These are phyloP conservation scores for Berkeleyomyces rouxiae DNA, from an alignment of 2,329 filamentous ascomycete species.

Conservation along the genomic window DNA sequence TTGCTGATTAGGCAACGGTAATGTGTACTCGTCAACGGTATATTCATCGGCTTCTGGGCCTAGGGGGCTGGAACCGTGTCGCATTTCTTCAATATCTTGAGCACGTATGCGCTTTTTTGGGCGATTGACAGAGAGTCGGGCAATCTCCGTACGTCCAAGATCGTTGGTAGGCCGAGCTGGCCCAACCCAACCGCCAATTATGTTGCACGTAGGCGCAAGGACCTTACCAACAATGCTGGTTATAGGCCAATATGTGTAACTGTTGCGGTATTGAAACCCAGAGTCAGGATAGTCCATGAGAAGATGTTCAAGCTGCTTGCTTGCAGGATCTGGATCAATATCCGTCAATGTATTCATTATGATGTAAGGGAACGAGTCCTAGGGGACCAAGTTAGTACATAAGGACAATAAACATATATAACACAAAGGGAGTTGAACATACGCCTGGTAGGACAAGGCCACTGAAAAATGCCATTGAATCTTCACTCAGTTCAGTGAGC, in stretches of 20 bases:
- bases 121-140: conserved; percentile 44
- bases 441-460: conserved; percentile 55
- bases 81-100: conserved; percentile 49
- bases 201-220: conserved; percentile 52
- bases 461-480: conserved; percentile 63
- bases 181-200: conserved; percentile 58
- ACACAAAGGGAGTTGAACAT: conserved; percentile 20
- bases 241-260: conserved; percentile 62
- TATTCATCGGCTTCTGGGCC: conserved; percentile 46
- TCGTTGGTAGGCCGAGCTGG: conserved; percentile 52
- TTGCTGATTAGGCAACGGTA: conserved; percentile 39
- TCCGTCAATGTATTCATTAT: conserved; percentile 67
- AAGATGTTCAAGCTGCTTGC: conserved; percentile 47
- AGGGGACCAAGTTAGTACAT: conserved; percentile 6
- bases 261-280: conserved; percentile 59
- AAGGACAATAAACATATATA: not conserved
- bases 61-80: conserved; percentile 49
- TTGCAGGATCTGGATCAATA: conserved; percentile 51
- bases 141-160: conserved; percentile 51
- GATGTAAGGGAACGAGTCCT: conserved; percentile 51
- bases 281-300: conserved; percentile 51
- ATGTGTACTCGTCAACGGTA: conserved; percentile 47
- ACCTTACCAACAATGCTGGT: conserved; percentile 60
- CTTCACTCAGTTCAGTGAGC: conserved; percentile 46
- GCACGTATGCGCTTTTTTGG: conserved; percentile 39